These are phyloP conservation scores for Aspergillus funiculosus DNA, from an alignment of 495 filamentous ascomycete genomes.

Conservation along the genomic window DNA sequence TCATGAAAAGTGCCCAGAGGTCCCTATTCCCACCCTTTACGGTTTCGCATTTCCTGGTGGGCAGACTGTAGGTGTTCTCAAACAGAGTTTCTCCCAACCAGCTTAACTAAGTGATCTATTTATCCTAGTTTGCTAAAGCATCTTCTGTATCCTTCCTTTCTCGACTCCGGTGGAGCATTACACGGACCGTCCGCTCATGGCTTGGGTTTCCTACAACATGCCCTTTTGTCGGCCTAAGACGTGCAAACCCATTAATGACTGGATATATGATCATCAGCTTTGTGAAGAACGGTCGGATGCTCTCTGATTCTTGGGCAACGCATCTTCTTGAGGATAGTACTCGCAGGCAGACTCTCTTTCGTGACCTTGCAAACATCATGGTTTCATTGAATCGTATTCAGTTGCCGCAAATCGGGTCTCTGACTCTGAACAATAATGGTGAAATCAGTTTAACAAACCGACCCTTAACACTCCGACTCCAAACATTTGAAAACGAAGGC, in stretches of 20 bases:
- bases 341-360: constrained; percentile 20
- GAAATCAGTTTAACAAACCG: constrained; percentile 28
- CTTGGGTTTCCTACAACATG: constrained; percentile 12
- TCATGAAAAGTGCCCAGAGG: constrained; percentile 27
- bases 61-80: constrained; percentile 16
- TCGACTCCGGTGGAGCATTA: constrained; percentile 14
- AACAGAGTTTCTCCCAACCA: background rate
- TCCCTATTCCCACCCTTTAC: constrained; percentile 31
- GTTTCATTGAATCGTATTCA: constrained; percentile 26
- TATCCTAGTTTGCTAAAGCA: constrained; percentile 1
- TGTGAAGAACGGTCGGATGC: constrained; percentile 23
- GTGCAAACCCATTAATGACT: constrained; percentile 3
- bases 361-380: constrained; percentile 25
- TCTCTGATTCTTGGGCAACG: constrained; percentile 26
- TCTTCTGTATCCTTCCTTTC: constrained; percentile 8
- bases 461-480: constrained; percentile 23
- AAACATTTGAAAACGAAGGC: constrained; percentile 30
- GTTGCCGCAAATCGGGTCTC: constrained; percentile 33
- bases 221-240: constrained; percentile 6
- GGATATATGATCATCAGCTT: constrained; percentile 16
- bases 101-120: background rate
- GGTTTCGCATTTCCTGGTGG: constrained; percentile 31
- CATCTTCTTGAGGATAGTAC: constrained; percentile 7
- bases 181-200: constrained; percentile 12
- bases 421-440: constrained; percentile 26